Evolutionary conservation across 306 rosid species (phyloP), one percentile per base, ranked within the genome.

Genomic region (Myrica gale): DNA sequence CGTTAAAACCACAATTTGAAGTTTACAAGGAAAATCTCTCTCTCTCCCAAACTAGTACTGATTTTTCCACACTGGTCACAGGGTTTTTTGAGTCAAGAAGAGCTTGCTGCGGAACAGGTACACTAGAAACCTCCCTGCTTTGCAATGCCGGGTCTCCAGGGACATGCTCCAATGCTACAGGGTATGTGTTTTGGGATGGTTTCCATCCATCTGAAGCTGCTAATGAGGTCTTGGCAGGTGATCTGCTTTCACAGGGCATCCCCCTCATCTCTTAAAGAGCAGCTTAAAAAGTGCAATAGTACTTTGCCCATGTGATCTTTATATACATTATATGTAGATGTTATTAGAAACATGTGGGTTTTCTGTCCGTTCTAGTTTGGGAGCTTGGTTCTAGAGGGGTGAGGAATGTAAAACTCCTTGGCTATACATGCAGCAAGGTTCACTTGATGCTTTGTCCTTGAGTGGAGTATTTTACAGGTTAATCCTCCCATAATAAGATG

Each of bases 41-140:
- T 32, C 37, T 26, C 37, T 32, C 37, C 2, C 2, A 32, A 70
- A 47, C 56, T 47, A 12, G 54, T 7, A 61, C 42, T 72, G 45
- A 32, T 57, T 77, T 32, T 52, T 16, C 17, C 39, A 15, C 62
- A 72, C n/a, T 54, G 56, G 69, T 44, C 23, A 74, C 73, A 85
- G 87, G 93, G 58, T 87, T 89, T 78, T 78, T 78, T 61, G 86
- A 89, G 57, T 68, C 85, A 37, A 84, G 94, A 78, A 80, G 79
- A 73, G 91, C 90, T 65, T 85, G 94, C 63, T 89, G 89, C 63
- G 94, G 94, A 77, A 87, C 94, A n/a, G 91, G 91, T 3, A 80
- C 75, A 46, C 2, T 89, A 26, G 90, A 89, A 76, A 87, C 91
- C 61, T 87, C 91, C 54, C 56, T 82, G 69, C 90, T 87, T 4